These are phyloP conservation scores for Zymoseptoria brevis DNA, from an alignment of 2,329 filamentous ascomycete species.

Conservation along the genomic window DNA sequence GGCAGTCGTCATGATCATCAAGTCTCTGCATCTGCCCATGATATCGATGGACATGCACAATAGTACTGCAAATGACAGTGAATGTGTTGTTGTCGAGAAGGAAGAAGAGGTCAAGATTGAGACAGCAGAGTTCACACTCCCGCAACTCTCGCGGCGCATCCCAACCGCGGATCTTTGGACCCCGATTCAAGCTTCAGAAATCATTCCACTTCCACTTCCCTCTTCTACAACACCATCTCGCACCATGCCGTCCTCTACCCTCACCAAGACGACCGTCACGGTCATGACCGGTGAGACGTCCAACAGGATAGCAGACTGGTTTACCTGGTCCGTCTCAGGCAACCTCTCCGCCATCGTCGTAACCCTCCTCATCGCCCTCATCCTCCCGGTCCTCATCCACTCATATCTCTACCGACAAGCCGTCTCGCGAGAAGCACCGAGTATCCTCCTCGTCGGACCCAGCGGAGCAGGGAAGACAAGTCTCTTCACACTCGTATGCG, in stretches of 20 bases:
- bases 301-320: conserved; percentile 25
- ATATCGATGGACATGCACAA: too few relatives aligned
- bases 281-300: neutral
- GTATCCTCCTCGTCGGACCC: conserved; percentile 73
- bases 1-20: too few relatives aligned
- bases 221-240: neutral
- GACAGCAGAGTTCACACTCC: neutral
- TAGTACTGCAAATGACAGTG: too few relatives aligned
- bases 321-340: conserved; percentile 41
- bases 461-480: conserved; percentile 81
- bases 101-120: neutral
- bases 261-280: neutral
- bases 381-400: conserved; percentile 72
- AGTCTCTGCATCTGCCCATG: too few relatives aligned
- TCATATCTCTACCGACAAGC: conserved; percentile 60
- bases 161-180: neutral
- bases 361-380: conserved; percentile 61
- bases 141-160: neutral
- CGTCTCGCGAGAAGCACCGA: conserved; percentile 53
- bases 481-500: conserved; percentile 72
- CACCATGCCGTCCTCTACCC: neutral
- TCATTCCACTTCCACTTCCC: neutral
- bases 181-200: neutral
- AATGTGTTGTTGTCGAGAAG: neutral
- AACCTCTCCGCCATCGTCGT: conserved; percentile 50